A percentile compares a stretch with the other conserved stretches of the same genome.
Conservation (phyloP, 2,329 filamentous ascomycete species). For the Colletotrichum camelliae region DNA sequence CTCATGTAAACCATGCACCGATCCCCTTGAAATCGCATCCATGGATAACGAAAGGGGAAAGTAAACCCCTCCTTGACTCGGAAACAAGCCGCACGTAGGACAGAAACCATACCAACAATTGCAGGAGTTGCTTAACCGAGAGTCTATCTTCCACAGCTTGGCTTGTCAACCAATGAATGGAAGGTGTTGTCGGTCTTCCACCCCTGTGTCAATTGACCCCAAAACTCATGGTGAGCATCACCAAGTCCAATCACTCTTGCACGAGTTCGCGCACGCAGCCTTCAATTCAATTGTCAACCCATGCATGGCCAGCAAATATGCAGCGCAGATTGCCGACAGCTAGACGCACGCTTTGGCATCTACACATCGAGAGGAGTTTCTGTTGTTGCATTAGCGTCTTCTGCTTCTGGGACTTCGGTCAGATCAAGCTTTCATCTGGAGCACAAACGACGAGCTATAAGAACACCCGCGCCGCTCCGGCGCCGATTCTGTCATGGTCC, state of each 20-base stretch:
- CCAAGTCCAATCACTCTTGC: neutral
- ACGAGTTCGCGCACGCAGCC: neutral
- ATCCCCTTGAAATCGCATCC: neutral
- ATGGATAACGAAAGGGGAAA: neutral
- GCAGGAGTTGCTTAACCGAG: neutral
- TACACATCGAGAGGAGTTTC: neutral
- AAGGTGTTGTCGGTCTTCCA: neutral
- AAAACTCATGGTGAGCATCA: neutral
- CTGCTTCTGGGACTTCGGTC: neutral
- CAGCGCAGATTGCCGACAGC: neutral
- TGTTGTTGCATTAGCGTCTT: neutral
- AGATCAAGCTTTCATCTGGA: neutral
- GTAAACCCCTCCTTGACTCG: neutral
- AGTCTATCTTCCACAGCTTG: neutral
- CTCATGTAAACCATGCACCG: neutral
- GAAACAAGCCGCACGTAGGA: neutral
- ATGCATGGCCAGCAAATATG: neutral
- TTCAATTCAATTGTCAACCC: neutral
- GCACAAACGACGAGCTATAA: accelerated
- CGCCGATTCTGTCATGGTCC: neutral
- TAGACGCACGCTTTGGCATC: neutral
- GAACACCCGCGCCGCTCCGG: neutral
- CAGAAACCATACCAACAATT: neutral
- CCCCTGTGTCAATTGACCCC: neutral
- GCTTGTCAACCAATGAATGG: neutral